Conservation (phyloP, 148 eudicot species). For the Rhododendron henanense region DNA sequence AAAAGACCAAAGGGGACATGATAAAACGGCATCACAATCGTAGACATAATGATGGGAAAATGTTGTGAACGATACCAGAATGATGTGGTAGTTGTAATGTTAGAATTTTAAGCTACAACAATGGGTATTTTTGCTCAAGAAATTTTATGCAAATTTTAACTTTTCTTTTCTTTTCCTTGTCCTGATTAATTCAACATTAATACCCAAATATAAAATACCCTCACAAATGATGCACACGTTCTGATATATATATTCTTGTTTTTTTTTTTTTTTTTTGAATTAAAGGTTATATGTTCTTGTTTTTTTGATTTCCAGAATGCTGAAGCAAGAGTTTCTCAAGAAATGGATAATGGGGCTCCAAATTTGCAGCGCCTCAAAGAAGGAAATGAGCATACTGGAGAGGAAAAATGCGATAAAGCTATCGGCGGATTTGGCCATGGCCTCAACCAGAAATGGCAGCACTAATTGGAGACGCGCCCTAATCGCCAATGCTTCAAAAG, state of each 20-base stretch:
- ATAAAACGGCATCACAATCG: no score
- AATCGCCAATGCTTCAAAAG: constrained; percentile 33
- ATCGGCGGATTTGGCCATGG: constrained; percentile 74
- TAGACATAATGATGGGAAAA: no score
- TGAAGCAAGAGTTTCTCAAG: constrained; percentile 54
- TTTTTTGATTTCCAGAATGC: constrained; percentile 21
- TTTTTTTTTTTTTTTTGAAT: background rate
- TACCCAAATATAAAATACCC: background rate
- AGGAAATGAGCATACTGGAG: constrained; percentile 41
- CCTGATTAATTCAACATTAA: background rate
- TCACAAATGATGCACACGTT: background rate
- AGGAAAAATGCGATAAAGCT: constrained; percentile 67
- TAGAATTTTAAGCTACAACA: background rate
- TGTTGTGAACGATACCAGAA: background rate
- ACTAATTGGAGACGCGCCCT: constrained; percentile 59
- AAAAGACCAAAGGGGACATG: background rate
- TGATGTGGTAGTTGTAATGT: background rate
- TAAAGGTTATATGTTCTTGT: background rate
- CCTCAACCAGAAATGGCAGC: constrained; percentile 41
- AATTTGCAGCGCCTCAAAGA: constrained; percentile 35
- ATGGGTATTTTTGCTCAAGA: background rate
- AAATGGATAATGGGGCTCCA: constrained; percentile 60
- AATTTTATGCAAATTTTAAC: background rate
- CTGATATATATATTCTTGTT: background rate
- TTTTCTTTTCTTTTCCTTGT: background rate